Evolutionary conservation across 2,329 filamentous ascomycete genomes (phyloP), one percentile per base, ranked within the genome.

Genomic region (Neoascochyta sp.): DNA sequence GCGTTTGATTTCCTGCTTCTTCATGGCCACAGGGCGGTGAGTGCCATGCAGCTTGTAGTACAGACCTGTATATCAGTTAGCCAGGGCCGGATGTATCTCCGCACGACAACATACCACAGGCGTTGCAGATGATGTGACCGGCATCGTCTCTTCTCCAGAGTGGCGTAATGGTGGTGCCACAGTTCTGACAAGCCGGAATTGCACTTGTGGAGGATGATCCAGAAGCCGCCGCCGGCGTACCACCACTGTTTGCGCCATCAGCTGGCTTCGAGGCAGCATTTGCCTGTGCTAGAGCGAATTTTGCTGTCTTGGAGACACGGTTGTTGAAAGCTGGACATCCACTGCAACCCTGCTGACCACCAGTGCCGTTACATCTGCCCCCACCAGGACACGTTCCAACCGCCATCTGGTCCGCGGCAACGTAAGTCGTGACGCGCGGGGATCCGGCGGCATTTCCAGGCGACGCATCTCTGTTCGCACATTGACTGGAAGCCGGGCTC

Each of bases 321-420:
- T 98, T 98, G 71, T 98, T 98, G 71, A 86, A 98, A 2, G 92
- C 92, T 19, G 92, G 92, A 57, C 92, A 98, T 9, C 92, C 92
- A 60, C 86, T 88, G 62, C 92, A 98, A 12, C 88, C 90, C 57
- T 94, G 86, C 17, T 92, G 88, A 30, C 92, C 92, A 24, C 92
- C 92, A 13, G 92, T 96, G 26, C 92, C 92, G 60, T 98, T 96
- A 62, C 92, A 98, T 36, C 83, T 83, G 21, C 92, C 92, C 41
- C 90, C 90, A 20, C 92, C 92, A 9, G 92, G 92, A 62, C 92
- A 98, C 9, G 89, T 93, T n/a, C 92, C 92, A 23, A 79, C 76
- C 4, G 80, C 70, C 24, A 76, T 81, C 46, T 85, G 80, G 53
- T 88, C 84, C 4, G 83, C 83, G 12, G 84, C 74, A 27, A 92